A percentile compares a stretch with the other conserved stretches of the same genome.
Evolutionary conservation across 2,329 filamentous ascomycete genomes (phyloP).

Genomic region (Fusarium coicis): DNA sequence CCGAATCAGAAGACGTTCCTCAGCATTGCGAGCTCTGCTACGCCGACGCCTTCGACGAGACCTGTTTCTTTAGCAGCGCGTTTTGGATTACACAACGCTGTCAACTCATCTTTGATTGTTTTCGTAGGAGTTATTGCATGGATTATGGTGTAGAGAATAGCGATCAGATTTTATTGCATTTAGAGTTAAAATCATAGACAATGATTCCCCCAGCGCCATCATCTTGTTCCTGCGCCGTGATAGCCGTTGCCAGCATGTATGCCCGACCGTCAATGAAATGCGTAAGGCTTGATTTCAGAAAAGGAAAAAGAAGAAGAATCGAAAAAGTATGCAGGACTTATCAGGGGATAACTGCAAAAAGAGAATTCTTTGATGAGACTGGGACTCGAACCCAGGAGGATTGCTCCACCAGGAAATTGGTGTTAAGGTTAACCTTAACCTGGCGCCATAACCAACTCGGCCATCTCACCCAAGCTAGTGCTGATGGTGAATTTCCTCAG

Average conservation of each 20-base stretch:
- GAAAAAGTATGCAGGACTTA: rapidly evolving
- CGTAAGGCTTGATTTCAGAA: rapidly evolving
- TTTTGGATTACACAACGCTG: background rate
- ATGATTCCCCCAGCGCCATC: background rate
- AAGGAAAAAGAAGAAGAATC: too few relatives aligned
- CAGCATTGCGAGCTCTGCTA: background rate
- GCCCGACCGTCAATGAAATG: rapidly evolving
- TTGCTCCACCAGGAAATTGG: slow-evolving; percentile 32
- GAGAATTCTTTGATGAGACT: slow-evolving; percentile 14
- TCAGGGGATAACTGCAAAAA: background rate
- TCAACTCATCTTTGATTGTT: background rate
- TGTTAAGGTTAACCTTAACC: slow-evolving; percentile 33
- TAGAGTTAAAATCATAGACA: background rate
- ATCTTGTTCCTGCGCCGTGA: background rate
- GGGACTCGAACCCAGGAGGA: slow-evolving; percentile 33
- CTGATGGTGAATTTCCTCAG: rapidly evolving
- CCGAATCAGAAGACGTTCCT: slow-evolving; percentile 50
- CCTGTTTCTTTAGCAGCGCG: background rate
- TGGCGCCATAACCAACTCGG: slow-evolving; percentile 35
- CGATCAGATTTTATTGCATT: background rate
- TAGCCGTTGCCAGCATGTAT: rapidly evolving
- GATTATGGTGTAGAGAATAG: background rate
- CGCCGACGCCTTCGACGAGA: background rate
- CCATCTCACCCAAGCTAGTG: slow-evolving; percentile 29
- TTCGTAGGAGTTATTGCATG: background rate